Percentiles rank a stretch among this genome's conserved stretches.
Conservation (phyloP, 352 stramenopile genomes). For the Phytophthora citricola region DNA sequence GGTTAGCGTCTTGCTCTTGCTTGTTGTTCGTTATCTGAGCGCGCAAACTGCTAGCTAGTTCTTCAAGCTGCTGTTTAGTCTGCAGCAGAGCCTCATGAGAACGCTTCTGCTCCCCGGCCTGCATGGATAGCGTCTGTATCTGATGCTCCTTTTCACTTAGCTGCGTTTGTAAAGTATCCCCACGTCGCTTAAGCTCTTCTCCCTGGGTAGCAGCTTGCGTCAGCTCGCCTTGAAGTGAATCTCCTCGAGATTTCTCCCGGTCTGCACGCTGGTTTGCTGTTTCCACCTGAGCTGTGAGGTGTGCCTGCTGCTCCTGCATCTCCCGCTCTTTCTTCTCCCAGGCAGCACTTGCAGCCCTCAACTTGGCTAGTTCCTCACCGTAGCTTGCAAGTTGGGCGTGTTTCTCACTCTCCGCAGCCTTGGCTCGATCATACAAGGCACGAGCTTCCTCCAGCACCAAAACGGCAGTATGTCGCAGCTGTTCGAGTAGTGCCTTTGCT, state of each 20-base stretch:
- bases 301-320: slow-evolving; percentile 48
- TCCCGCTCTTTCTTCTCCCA: slow-evolving; percentile 65
- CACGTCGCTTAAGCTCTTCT: slow-evolving; percentile 61
- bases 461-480: slow-evolving; percentile 55
- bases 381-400: slow-evolving; percentile 80
- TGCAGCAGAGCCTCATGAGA: slow-evolving; percentile 59
- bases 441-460: slow-evolving; percentile 76
- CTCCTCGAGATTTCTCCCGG: slow-evolving; percentile 37
- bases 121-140: slow-evolving; percentile 65
- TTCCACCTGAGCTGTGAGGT: slow-evolving; percentile 52
- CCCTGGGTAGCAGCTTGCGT: slow-evolving; percentile 27
- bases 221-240: slow-evolving; percentile 61
- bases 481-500: slow-evolving; percentile 52
- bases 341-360: slow-evolving; percentile 54
- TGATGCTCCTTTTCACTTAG: slow-evolving; percentile 60
- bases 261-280: slow-evolving; percentile 43
- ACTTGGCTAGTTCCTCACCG: slow-evolving; percentile 63
- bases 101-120: slow-evolving; percentile 65
- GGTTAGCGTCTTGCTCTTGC: slow-evolving; percentile 54
- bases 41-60: slow-evolving; percentile 60
- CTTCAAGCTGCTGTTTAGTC: slow-evolving; percentile 76
- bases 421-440: slow-evolving; percentile 76
- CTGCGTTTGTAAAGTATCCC: slow-evolving; percentile 53
- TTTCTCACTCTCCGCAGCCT: slow-evolving; percentile 79
- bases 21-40: slow-evolving; percentile 66